Evolutionary conservation across 139 green algal genomes (phyloP).

Genomic region (Marvania coccoides): DNA sequence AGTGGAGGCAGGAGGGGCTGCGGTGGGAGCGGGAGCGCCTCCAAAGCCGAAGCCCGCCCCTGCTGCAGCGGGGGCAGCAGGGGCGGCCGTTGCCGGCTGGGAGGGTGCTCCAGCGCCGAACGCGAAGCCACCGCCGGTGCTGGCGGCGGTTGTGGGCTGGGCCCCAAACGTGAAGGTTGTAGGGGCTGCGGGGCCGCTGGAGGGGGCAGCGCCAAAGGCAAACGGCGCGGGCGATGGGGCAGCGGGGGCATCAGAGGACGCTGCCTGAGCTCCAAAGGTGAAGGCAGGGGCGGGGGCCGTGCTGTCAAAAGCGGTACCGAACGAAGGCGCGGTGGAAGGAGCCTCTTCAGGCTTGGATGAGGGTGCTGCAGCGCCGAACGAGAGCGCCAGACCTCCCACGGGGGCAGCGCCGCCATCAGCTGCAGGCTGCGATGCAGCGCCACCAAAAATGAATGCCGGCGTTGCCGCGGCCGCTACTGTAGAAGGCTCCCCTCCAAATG

Average conservation of each 20-base stretch:
- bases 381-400: no score
- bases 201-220: neutral
- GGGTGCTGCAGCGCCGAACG: no score
- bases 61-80: neutral
- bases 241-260: neutral
- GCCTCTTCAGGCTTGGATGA: no score
- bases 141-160: neutral
- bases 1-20: neutral
- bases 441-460: neutral
- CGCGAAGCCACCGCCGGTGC: neutral
- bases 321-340: no score
- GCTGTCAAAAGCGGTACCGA: no score
- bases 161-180: neutral
- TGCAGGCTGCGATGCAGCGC: neutral
- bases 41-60: neutral
- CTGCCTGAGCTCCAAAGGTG: conserved; percentile 1
- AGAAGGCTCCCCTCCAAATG: neutral
- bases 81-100: neutral
- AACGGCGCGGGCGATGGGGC: neutral
- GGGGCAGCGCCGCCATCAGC: neutral
- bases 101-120: neutral
- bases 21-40: neutral
- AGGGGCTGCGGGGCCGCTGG: no score
- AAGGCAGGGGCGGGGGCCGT: neutral
- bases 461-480: neutral